phyloP scores from a whole-genome alignment of 148 eudicot genomes.

The Camellia lanceoleosa region DNA sequence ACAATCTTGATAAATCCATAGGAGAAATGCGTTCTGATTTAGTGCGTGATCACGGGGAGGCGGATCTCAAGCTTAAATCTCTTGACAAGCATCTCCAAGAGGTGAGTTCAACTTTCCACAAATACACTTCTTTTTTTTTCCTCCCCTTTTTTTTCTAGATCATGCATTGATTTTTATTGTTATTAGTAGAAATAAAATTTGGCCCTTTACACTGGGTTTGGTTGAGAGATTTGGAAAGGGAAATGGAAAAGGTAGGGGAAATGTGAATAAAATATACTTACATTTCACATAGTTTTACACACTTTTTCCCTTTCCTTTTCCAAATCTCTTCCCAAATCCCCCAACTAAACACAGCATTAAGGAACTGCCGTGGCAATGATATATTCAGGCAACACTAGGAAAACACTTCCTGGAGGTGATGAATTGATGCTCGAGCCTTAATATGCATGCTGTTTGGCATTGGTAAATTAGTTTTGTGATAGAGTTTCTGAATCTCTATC shows the following conservation, averaged over 20 bases:
- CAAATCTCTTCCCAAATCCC: too few relatives aligned
- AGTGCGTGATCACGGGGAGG: constrained; percentile 75
- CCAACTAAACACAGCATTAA: too few relatives aligned
- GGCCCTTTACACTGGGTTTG: neutral
- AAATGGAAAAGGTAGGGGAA: too few relatives aligned
- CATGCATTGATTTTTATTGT: neutral
- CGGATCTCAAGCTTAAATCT: constrained; percentile 80
- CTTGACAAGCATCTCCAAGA: constrained; percentile 95
- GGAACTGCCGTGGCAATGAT: neutral
- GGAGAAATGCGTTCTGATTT: constrained; percentile 96
- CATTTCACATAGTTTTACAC: too few relatives aligned
- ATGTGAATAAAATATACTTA: too few relatives aligned
- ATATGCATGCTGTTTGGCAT: neutral
- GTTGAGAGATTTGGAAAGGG: too few relatives aligned
- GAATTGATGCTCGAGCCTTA: neutral
- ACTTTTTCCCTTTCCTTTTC: too few relatives aligned
- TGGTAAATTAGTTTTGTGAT: neutral
- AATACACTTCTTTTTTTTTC: neutral
- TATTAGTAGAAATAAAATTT: neutral
- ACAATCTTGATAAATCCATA: constrained; percentile 94
- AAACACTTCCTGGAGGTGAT: neutral
- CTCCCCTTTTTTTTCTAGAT: neutral
- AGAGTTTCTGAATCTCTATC: neutral
- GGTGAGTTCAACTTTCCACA: constrained; percentile 37
- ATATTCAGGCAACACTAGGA: neutral